Percentiles rank a stretch among this genome's conserved stretches.
Conservation (phyloP, 2,329 filamentous ascomycete genomes). For the Parasarocladium wereldwijsianum region DNA sequence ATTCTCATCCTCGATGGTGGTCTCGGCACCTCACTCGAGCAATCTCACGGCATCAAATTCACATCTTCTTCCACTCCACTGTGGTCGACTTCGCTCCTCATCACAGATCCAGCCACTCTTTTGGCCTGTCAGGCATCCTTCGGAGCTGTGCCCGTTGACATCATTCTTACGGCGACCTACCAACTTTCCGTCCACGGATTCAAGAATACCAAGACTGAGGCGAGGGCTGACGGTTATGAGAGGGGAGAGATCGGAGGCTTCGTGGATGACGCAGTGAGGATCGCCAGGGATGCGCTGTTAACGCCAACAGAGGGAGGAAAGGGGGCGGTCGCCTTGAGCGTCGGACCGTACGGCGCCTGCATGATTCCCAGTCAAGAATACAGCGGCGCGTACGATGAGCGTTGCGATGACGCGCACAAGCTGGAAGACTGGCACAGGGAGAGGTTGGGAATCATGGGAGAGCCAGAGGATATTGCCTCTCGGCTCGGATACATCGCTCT, state of each 20-base stretch:
- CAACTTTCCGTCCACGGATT: slow-evolving; percentile 46
- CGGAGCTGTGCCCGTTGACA: slow-evolving; percentile 38
- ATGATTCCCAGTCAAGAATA: slow-evolving; percentile 55
- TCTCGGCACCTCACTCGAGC: slow-evolving; percentile 50
- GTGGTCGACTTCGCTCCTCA: slow-evolving; percentile 54
- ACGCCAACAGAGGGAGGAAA: slow-evolving; percentile 1
- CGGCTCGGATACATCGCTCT: slow-evolving; percentile 42
- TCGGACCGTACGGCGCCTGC: slow-evolving; percentile 53
- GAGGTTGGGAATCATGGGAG: slow-evolving; percentile 34
- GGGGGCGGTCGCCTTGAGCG: slow-evolving; percentile 36
- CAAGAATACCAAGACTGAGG: slow-evolving; percentile 25
- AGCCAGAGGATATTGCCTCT: slow-evolving; percentile 14
- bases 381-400: slow-evolving; percentile 40
- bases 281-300: slow-evolving; percentile 23
- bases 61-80: slow-evolving; percentile 35
- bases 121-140: slow-evolving; percentile 42
- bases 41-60: slow-evolving; percentile 39
- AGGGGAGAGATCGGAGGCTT: slow-evolving; percentile 22
- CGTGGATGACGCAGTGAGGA: slow-evolving; percentile 27
- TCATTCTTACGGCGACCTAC: slow-evolving; percentile 55
- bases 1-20: slow-evolving; percentile 49
- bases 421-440: slow-evolving; percentile 42
- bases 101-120: slow-evolving; percentile 35
- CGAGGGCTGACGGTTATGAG: slow-evolving; percentile 28
- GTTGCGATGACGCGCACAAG: slow-evolving; percentile 25